Evolutionary conservation across 352 stramenopile genomes (phyloP).

Genomic region (Globisporangium nunn): DNA sequence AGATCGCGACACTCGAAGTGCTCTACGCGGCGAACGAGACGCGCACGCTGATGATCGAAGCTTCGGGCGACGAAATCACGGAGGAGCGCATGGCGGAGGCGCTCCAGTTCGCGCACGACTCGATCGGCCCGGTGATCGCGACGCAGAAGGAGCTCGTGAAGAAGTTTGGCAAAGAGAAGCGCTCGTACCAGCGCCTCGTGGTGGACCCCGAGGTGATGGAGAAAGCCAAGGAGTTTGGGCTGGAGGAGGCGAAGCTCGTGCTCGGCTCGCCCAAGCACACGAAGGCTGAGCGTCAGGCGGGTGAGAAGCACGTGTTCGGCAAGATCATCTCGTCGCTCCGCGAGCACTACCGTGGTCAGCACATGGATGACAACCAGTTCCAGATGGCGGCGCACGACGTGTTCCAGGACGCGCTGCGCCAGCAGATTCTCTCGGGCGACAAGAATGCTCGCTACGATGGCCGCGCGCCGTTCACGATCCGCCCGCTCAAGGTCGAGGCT

Average conservation of each 20-base stretch:
- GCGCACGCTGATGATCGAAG: conserved; percentile 87
- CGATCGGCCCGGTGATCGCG: conserved; percentile 48
- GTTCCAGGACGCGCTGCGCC: conserved; percentile 65
- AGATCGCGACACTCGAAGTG: conserved; percentile 69
- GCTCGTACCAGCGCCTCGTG: conserved; percentile 37
- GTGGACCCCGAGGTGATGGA: conserved; percentile 43
- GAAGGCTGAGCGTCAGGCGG: conserved; percentile 59
- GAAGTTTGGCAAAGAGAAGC: conserved; percentile 62
- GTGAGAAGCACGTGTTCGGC: conserved; percentile 61
- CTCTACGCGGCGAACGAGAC: conserved; percentile 77
- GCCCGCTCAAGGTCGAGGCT: conserved; percentile 80
- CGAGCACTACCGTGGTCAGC: conserved; percentile 29
- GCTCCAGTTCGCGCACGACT: conserved; percentile 66
- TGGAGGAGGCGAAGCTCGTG: conserved; percentile 31
- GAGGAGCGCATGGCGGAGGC: conserved; percentile 72
- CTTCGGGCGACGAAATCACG: conserved; percentile 63
- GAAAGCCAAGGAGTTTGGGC: conserved; percentile 50
- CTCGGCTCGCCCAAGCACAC: conserved; percentile 25
- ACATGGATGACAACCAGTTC: conserved; percentile 41
- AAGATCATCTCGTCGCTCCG: conserved; percentile 64
- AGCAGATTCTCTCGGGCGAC: conserved; percentile 45
- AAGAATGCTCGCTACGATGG: conserved; percentile 82
- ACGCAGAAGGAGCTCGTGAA: conserved; percentile 50
- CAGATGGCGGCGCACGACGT: conserved; percentile 70
- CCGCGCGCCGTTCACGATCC: conserved; percentile 71